These are phyloP conservation scores for Rosa chinensis DNA, from an alignment of 306 rosid species.

Conservation along the genomic window DNA sequence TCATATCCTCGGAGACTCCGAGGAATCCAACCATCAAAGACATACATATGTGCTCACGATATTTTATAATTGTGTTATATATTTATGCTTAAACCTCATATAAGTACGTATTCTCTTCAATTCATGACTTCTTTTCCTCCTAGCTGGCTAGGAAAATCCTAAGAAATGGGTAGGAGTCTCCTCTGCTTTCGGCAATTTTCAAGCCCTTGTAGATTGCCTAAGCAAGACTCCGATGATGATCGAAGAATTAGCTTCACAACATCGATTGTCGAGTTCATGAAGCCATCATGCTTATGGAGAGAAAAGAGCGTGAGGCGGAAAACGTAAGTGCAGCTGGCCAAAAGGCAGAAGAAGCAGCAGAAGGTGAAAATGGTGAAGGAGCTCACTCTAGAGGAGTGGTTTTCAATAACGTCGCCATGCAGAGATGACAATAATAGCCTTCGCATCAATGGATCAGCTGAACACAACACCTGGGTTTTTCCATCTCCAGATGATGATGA, in stretches of 20 bases:
- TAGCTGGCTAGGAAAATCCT: not conserved
- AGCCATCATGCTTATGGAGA: slow-evolving; percentile 30
- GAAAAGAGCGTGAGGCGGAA: slow-evolving; percentile 15
- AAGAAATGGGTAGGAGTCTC: slow-evolving; percentile 10
- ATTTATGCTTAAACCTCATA: not conserved
- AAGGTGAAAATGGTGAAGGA: slow-evolving; percentile 17
- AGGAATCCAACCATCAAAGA: not conserved
- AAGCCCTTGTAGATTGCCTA: slow-evolving; percentile 10
- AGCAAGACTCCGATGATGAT: not conserved
- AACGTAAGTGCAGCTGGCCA: not conserved
- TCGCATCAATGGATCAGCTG: slow-evolving; percentile 13
- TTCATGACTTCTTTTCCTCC: not conserved
- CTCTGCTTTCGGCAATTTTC: slow-evolving; percentile 10
- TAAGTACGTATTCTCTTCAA: not conserved
- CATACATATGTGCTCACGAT: not conserved
- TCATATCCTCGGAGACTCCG: slow-evolving; percentile 19
- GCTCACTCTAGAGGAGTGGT: slow-evolving; percentile 35
- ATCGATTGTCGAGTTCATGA: slow-evolving; percentile 23
- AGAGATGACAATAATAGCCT: not conserved
- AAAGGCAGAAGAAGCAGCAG: slow-evolving; percentile 15
- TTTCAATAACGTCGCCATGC: slow-evolving; percentile 34
- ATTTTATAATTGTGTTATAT: not conserved
- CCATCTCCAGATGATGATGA: slow-evolving; percentile 16
- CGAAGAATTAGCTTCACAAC: not conserved
- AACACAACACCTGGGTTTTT: slow-evolving; percentile 27